A percentile compares a stretch with the other conserved stretches of the same genome.
These are phyloP conservation scores for Solanum rostratum DNA, from an alignment of 257 asterid genomes.

Conservation along the genomic window DNA sequence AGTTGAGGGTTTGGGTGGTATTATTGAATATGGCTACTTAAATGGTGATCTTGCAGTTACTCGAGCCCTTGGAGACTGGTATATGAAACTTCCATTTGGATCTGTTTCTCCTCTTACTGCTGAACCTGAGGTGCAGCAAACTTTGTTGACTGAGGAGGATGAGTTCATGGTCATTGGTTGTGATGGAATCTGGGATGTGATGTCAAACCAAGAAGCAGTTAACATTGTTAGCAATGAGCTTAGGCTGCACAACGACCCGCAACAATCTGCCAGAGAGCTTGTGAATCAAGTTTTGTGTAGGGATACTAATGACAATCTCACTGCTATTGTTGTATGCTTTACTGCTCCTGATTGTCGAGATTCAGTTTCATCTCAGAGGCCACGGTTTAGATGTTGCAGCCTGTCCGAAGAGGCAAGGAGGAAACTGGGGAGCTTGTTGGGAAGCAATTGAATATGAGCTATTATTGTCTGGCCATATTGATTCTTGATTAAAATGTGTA, in stretches of 20 bases:
- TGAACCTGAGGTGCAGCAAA: slow-evolving; percentile 64
- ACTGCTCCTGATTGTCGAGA: slow-evolving; percentile 21
- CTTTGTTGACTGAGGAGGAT: slow-evolving; percentile 59
- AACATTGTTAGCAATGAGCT: slow-evolving; percentile 58
- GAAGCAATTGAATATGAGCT: slow-evolving; percentile 30
- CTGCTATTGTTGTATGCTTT: slow-evolving; percentile 70
- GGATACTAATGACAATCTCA: slow-evolving; percentile 60
- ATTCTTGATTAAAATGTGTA: not conserved
- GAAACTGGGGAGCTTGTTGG: slow-evolving; percentile 45
- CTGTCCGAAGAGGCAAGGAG: slow-evolving; percentile 67
- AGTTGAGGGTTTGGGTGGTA: slow-evolving; percentile 75
- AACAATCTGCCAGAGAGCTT: slow-evolving; percentile 62
- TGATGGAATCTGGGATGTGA: slow-evolving; percentile 92
- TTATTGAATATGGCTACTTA: slow-evolving; percentile 59
- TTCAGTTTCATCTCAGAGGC: slow-evolving; percentile 30
- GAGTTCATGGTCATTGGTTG: slow-evolving; percentile 85
- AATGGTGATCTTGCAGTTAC: slow-evolving; percentile 88
- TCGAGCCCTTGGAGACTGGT: slow-evolving; percentile 96
- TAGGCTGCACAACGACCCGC: slow-evolving; percentile 48
- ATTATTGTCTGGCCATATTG: not conserved
- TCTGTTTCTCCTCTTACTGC: slow-evolving; percentile 77
- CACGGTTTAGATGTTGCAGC: slow-evolving; percentile 39
- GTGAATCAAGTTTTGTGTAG: slow-evolving; percentile 39
- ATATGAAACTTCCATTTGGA: slow-evolving; percentile 74
- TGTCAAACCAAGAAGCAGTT: slow-evolving; percentile 88